Evolutionary conservation across 139 green algal species (phyloP).

Genomic region (Chara braunii): DNA sequence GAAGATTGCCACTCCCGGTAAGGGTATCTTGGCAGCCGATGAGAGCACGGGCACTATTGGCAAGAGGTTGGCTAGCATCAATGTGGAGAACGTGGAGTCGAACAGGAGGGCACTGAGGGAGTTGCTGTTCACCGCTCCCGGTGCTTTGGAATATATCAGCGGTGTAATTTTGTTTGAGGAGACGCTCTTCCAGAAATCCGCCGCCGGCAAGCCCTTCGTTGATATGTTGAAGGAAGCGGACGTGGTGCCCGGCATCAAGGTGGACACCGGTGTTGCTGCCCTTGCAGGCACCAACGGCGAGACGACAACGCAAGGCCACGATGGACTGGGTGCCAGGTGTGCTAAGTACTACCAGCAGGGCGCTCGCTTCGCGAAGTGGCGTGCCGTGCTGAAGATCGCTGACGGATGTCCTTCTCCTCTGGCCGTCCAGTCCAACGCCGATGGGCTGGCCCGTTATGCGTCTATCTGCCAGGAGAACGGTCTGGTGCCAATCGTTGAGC

Average conservation of each 20-base stretch:
- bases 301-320: conserved; percentile 74
- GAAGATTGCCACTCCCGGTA: conserved; percentile 65
- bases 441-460: conserved; percentile 79
- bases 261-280: conserved; percentile 72
- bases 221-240: conserved; percentile 53
- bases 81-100: conserved; percentile 49
- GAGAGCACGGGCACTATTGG: conserved; percentile 96
- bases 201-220: conserved; percentile 70
- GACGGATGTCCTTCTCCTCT: conserved; percentile 48
- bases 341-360: conserved; percentile 68
- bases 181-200: conserved; percentile 57
- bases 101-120: conserved; percentile 43
- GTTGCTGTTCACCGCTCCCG: conserved; percentile 43
- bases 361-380: conserved; percentile 87
- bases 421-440: conserved; percentile 64
- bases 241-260: conserved; percentile 48
- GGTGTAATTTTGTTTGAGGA: conserved; percentile 53
- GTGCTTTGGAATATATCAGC: conserved; percentile 46
- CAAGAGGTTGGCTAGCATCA: conserved; percentile 82
- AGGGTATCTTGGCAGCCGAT: conserved; percentile 91
- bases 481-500: conserved; percentile 91
- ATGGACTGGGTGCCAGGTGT: conserved; percentile 56
- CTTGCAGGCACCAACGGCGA: conserved; percentile 60
- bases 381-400: conserved; percentile 68
- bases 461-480: conserved; percentile 65